phyloP scores from a whole-genome alignment of 257 asterid genomes.

The Nicotiana benthamiana region DNA sequence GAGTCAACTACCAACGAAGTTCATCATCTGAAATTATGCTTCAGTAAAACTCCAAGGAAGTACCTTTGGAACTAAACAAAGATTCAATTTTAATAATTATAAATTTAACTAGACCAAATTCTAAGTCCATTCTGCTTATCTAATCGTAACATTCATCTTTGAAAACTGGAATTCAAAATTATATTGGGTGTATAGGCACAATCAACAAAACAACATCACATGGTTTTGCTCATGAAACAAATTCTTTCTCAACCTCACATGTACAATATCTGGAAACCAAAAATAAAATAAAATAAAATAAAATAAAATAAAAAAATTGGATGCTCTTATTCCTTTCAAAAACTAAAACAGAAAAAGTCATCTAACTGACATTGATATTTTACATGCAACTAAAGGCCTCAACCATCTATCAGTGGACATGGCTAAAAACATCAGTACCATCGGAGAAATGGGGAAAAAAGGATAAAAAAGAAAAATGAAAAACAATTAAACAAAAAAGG shows the following conservation, averaged over 20 bases:
- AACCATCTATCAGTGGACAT: background rate
- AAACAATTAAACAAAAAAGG: background rate
- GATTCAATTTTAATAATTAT: background rate
- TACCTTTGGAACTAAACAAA: background rate
- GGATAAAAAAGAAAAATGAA: background rate
- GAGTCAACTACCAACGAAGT: too few relatives aligned
- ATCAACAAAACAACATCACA: background rate
- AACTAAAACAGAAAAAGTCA: background rate
- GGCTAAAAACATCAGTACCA: background rate
- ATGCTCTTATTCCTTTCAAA: background rate
- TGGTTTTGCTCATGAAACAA: background rate
- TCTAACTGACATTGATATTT: background rate
- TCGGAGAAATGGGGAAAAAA: background rate
- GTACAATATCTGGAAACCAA: background rate
- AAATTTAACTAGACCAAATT: background rate
- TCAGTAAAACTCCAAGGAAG: background rate
- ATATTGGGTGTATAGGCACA: too few relatives aligned
- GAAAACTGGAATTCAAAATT: background rate
- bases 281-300: too few relatives aligned
- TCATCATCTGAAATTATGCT: too few relatives aligned
- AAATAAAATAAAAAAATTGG: too few relatives aligned
- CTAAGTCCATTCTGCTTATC: background rate
- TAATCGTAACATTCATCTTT: background rate
- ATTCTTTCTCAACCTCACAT: background rate
- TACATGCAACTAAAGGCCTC: background rate